A percentile compares a stretch with the other conserved stretches of the same genome.
Evolutionary conservation across 2,329 filamentous ascomycete genomes (phyloP).

Genomic region (Coniochaeta ligniaria): DNA sequence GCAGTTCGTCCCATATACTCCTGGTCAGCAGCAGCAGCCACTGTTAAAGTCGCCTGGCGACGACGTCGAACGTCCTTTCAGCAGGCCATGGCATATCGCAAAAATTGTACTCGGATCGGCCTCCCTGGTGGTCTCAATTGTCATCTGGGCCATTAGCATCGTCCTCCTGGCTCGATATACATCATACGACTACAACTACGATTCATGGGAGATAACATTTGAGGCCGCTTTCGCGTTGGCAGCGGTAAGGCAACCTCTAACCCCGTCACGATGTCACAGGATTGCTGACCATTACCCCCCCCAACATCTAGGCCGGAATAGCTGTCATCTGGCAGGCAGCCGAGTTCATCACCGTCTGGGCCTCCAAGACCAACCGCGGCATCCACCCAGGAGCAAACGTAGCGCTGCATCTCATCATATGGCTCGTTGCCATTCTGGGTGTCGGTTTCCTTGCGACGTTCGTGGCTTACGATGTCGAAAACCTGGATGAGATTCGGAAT

Average conservation of each 20-base stretch:
- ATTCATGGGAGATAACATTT: not conserved
- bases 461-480: not conserved
- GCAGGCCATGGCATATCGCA: slow-evolving; percentile 5
- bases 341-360: slow-evolving; percentile 28
- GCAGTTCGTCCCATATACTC: not conserved
- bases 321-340: slow-evolving; percentile 28
- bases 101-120: slow-evolving; percentile 8
- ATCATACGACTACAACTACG: not conserved
- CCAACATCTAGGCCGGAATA: slow-evolving; percentile 20
- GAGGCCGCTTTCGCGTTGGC: slow-evolving; percentile 6
- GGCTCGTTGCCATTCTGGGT: slow-evolving; percentile 22
- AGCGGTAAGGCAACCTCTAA: slow-evolving; percentile 6
- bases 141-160: slow-evolving; percentile 11
- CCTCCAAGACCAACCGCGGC: slow-evolving; percentile 23
- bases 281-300: not conserved
- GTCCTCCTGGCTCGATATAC: not conserved
- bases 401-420: slow-evolving; percentile 32
- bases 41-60: not conserved
- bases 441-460: slow-evolving; percentile 15
- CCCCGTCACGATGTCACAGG: not conserved
- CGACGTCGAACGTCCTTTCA: not conserved
- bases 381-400: slow-evolving; percentile 38
- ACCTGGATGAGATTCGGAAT: not conserved
- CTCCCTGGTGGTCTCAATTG: slow-evolving; percentile 6
- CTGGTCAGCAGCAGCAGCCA: not conserved